These are phyloP conservation scores for Clonostachys rosea DNA, from an alignment of 2,329 filamentous ascomycete genomes.

Conservation along the genomic window DNA sequence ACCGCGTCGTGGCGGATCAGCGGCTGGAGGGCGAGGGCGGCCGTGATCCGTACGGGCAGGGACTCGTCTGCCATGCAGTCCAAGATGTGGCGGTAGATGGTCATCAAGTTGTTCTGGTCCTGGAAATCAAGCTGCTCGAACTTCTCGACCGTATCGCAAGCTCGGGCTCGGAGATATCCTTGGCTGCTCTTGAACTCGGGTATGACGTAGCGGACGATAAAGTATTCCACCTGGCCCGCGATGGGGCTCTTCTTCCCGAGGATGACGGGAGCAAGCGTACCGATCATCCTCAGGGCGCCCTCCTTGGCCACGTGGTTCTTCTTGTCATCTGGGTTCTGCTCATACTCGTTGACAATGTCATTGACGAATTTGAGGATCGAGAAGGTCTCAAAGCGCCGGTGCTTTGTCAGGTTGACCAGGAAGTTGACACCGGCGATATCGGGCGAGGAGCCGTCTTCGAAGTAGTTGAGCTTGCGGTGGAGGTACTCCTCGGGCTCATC, in stretches of 20 bases:
- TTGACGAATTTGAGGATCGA: slow-evolving; percentile 95
- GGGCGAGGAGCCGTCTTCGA: slow-evolving; percentile 92
- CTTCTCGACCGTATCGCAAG: slow-evolving; percentile 96
- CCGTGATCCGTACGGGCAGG: slow-evolving; percentile 89
- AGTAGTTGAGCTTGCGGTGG: slow-evolving; percentile 95
- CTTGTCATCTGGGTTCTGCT: slow-evolving; percentile 75
- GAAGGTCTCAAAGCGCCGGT: slow-evolving; percentile 91
- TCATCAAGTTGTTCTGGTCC: slow-evolving; percentile 89
- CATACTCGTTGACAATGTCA: slow-evolving; percentile 88
- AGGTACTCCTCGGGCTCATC: slow-evolving; percentile 95
- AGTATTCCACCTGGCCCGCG: slow-evolving; percentile 95
- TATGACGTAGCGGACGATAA: slow-evolving; percentile 97
- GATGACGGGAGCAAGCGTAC: slow-evolving; percentile 88
- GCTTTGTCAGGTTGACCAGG: slow-evolving; percentile 89
- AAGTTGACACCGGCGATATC: slow-evolving; percentile 97
- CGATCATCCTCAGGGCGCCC: slow-evolving; percentile 94
- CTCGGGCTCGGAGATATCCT: slow-evolving; percentile 88
- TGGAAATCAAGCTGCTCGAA: slow-evolving; percentile 97
- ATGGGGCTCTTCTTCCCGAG: slow-evolving; percentile 98
- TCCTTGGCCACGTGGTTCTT: slow-evolving; percentile 97
- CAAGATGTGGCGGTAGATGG: slow-evolving; percentile 94
- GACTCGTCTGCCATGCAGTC: slow-evolving; percentile 96
- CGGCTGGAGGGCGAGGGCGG: slow-evolving; percentile 88
- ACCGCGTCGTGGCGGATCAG: slow-evolving; percentile 95
- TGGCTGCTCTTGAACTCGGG: slow-evolving; percentile 92